Percentiles rank a stretch among this genome's conserved stretches.
Conservation (phyloP, 306 rosid species). For the Rosa rugosa region DNA sequence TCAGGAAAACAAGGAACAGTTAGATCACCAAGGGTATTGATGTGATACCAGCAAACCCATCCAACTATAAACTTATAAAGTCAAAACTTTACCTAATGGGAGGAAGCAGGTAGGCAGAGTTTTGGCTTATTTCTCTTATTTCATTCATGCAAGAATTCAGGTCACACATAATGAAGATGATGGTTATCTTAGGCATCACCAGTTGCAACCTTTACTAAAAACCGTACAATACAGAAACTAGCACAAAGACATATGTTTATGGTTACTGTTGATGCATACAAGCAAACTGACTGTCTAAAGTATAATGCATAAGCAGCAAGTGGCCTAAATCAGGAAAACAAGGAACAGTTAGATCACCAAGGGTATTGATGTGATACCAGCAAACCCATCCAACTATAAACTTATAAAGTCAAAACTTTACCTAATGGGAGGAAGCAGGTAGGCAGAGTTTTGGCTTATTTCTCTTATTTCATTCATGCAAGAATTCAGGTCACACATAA, state of each 20-base stretch:
- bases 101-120: background rate
- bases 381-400: background rate
- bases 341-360: too few relatives aligned
- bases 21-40: background rate
- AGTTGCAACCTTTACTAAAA: background rate
- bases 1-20: background rate
- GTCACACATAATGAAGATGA: background rate
- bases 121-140: background rate
- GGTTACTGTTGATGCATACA: too few relatives aligned
- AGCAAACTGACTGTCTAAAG: too few relatives aligned
- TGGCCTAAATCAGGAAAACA: too few relatives aligned
- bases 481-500: background rate
- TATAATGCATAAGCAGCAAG: too few relatives aligned
- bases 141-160: background rate
- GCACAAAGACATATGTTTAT: background rate
- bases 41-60: background rate
- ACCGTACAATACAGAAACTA: background rate
- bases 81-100: background rate
- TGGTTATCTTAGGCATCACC: background rate
- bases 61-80: background rate
- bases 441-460: background rate
- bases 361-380: too few relatives aligned
- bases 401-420: background rate
- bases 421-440: background rate
- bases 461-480: background rate